Base-by-base conservation (phyloP, 2,329 filamentous ascomycete genomes). In the Pyrenophora teres region DNA sequence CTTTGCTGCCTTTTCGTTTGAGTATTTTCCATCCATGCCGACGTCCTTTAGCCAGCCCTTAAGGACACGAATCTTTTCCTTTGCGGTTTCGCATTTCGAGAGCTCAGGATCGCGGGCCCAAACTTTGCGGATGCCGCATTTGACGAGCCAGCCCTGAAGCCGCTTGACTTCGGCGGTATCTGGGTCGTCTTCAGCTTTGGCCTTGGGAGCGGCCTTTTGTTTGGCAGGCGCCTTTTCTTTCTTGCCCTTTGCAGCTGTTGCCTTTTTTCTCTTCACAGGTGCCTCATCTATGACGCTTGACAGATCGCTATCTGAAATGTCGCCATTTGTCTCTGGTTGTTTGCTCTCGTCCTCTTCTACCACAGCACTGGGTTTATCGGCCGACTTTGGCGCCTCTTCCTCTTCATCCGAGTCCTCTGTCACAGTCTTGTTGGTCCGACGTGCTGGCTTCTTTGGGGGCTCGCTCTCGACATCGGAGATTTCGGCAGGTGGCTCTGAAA, bases 41-140 rank as follows among this genome's bases (percentile, higher is more conserved):
- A 86, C 80, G 25, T 96, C 91, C 30, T 81, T 81, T 21, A 99
- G 81, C 87, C 95, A 88, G 9, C 77, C 77, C 69, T 85, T 90
- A 6, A 99, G 80, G 69, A 97, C 90, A 45, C 81, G 81, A 56
- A 97, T 90, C 78, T 96, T 97, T 42, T 85, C 90, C 54, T 86
- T 88, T 3, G 82, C 70, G 19, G 92, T 89, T 48, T 87, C 83
- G 64, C 84, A 92, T 47, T 85, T 79, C 71, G 90, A 90, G 23
- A 99, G 81, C 74, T 97, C 91, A 10, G 59, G 54, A 31, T 62
- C 63, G 57, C 88, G 86, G 42, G 83, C 84, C 93, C 94, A 99
- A 55, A 97, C 83, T 71, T 97, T 97, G 46, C 91, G 88, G 48
- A 97, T 85, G 25, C 93, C 93, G 67, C 93, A 99, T 74, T 97